Evolutionary conservation across 2,329 filamentous ascomycete genomes (phyloP).

Genomic region (Metarhizium guizhouense): DNA sequence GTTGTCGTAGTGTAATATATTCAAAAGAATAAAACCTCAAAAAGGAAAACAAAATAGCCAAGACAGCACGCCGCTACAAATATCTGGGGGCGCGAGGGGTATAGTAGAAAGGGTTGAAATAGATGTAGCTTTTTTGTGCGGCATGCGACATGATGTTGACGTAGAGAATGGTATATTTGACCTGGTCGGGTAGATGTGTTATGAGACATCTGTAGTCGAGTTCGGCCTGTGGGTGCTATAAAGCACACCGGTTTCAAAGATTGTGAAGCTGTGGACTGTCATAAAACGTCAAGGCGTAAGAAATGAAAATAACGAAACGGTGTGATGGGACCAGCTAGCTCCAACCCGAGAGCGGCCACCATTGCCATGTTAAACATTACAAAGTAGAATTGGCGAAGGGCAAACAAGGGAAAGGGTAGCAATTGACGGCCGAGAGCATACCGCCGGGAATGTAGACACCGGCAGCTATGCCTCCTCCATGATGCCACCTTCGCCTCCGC

Average conservation of each 20-base stretch:
- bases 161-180: not conserved
- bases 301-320: not conserved
- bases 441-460: not conserved
- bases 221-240: not conserved
- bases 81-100: not conserved
- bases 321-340: not conserved
- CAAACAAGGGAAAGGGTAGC: not conserved
- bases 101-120: not conserved
- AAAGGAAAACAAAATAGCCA: not conserved
- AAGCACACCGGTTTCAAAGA: not conserved
- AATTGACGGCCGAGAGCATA: not conserved
- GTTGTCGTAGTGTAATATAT: not conserved
- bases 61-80: not conserved
- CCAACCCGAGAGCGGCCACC: not conserved
- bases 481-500: conserved; percentile 61
- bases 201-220: not conserved
- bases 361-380: not conserved
- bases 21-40: not conserved
- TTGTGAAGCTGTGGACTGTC: not conserved
- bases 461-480: conserved; percentile 45
- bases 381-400: not conserved
- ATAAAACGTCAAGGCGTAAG: conserved; percentile 8
- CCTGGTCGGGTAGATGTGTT: not conserved
- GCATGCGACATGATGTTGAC: not conserved
- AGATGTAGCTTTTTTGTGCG: not conserved